Evolutionary conservation across 2,329 filamentous ascomycete species (phyloP), one percentile per base, ranked within the genome.

Genomic region (Sarocladium kiliense): DNA sequence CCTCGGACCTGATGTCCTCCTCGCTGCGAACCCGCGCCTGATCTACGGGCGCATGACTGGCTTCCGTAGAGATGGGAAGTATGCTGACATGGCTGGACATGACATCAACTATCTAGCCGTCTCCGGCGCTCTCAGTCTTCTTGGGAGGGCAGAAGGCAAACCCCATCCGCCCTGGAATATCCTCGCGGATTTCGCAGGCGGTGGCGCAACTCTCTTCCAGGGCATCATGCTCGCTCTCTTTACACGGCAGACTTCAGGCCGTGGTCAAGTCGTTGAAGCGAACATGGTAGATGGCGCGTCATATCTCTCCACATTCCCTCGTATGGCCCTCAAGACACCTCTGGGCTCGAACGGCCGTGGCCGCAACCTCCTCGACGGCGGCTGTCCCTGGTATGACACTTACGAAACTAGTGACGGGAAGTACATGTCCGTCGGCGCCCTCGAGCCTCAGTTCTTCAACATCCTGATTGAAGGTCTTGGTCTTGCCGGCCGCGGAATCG

Each of bases 61-160:
- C 0, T 97, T 97, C 70, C 80, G 93, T 12, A 79, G 92, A 37
- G 90, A 95, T 71, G 93, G 92, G 0, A 86, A 84, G 63, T 97
- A 96, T 72, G 82, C 81, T 49, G 74, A 80, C 64, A 97, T 96
- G 92, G 91, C 92, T 0, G 92, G 92, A 44, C 92, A 97, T 67
- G 92, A 97, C 68, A 96, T 97, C 69, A 97, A 97, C 67, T 97
- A 97, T 71, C 86, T 97, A 41, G 90, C 92, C 50, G 89, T 96
- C 0, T 88, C 87, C 0, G 93, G 93, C 0, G 86, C 88, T 1
- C 73, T 97, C 26, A 79, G 80, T 0, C 77, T 96, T 71, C 80
- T 97, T 2, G 93, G 93, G 1, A 77, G 88, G 1, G 74, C 75
- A 26, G 80, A 77, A 16, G 81, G 86, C 65, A 85, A 82, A 60